Evolutionary conservation across 352 stramenopile species (phyloP), one percentile per base, ranked within the genome.

Genomic region (Thraustochytrium sp.): DNA sequence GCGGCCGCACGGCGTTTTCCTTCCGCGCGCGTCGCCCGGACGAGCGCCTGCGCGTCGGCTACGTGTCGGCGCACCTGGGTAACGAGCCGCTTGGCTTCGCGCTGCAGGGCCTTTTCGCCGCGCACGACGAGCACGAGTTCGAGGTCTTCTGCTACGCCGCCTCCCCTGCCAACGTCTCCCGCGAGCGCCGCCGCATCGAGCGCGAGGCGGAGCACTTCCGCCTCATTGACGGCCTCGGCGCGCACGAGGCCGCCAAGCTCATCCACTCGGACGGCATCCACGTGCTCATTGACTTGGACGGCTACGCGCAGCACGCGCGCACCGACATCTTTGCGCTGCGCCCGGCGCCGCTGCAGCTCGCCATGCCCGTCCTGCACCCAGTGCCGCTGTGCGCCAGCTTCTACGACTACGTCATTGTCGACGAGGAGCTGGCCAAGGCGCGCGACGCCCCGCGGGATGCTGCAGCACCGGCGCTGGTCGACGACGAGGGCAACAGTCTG

Each of bases 271-370:
- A 97, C 85, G 89, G 89, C 2, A 92, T 97, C 73, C 90, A 97
- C 86, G 88, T 97, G 26, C 87, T 98, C 2, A 87, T 97, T 56
- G 95, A 98, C 84, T 82, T 98, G 36, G 97, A 97, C 76, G 94
- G 93, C 0, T 97, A 98, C 88, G 97, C 92, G n/a, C 96, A 95
- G 77, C 91, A 87, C 11, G 92, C 92, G 3, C 90, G 92, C 23
- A 96, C 93, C 76, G 94, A 97, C 85, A 95, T 98, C 59, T 97
- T 97, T 78, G 92, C 93, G n/a, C 84, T 97, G 0, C 89, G 91
- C 68, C 92, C 94, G 3, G 91, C 92, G 2, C 93, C 93, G 2
- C 86, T 98, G 51, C 93, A 97, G 84, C 88, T 97, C 49, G 91
- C 88, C 77, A 95, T 80, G 68, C 53, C 96, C 87, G 92, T 97